Evolutionary conservation across 345 rosid genomes (phyloP).

Genomic region (Clausena lansium): DNA sequence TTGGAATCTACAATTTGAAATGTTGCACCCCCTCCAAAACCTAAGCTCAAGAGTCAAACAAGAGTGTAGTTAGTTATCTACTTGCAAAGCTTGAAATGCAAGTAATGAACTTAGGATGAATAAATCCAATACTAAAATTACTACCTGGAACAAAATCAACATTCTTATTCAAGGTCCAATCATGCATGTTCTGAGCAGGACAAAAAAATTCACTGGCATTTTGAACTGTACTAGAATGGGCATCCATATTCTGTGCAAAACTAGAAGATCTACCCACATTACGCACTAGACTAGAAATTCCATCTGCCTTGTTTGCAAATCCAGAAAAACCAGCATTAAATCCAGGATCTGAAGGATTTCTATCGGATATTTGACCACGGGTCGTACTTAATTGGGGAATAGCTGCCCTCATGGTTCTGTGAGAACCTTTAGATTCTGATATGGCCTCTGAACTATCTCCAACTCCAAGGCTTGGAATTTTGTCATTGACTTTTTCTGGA

Average conservation of each 20-base stretch:
- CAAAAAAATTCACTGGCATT: not conserved
- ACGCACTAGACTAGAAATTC: not conserved
- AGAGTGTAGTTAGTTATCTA: not conserved
- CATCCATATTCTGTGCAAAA: constrained; percentile 1
- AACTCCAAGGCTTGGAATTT: constrained; percentile 23
- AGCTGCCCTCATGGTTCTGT: not conserved
- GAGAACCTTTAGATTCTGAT: constrained; percentile 2
- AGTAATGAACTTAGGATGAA: constrained; percentile 1
- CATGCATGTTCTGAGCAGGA: not conserved
- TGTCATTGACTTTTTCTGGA: constrained; percentile 25
- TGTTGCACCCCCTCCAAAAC: constrained; percentile 3
- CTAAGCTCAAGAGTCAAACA: not conserved
- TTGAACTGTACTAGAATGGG: constrained; percentile 1
- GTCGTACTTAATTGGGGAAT: constrained; percentile 15
- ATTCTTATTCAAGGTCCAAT: not conserved
- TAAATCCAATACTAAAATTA: not conserved
- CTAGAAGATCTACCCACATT: constrained; percentile 2
- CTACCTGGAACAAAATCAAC: not conserved
- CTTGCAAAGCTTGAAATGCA: constrained; percentile 1
- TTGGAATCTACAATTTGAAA: not conserved
- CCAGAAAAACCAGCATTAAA: constrained; percentile 11
- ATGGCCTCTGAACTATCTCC: constrained; percentile 17
- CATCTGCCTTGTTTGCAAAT: constrained; percentile 7
- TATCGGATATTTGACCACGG: constrained; percentile 5
- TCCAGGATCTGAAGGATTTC: constrained; percentile 5